Percentiles rank a stretch among this genome's conserved stretches.
Conservation (phyloP, 2,329 filamentous ascomycete genomes). For the Fusarium nodosum region DNA sequence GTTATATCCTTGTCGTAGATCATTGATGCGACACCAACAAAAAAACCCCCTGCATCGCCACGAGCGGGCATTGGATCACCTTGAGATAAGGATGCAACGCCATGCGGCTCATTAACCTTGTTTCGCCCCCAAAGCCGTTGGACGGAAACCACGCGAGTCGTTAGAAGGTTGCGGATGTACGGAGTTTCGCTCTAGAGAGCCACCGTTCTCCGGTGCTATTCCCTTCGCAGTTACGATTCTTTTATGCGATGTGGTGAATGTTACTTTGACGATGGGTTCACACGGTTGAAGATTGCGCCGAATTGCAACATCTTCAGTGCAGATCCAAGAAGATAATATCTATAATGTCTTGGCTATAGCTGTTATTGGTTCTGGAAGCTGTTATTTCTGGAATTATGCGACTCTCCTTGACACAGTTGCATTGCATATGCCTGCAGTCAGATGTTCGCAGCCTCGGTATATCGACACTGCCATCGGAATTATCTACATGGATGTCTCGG, state of each 20-base stretch:
- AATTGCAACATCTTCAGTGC: background rate
- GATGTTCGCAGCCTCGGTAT: background rate
- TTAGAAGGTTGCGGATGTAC: background rate
- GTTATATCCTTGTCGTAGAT: slow-evolving; percentile 1
- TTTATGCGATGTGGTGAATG: slow-evolving; percentile 8
- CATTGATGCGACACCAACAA: slow-evolving; percentile 8
- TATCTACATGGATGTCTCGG: slow-evolving; percentile 8
- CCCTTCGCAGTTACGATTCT: slow-evolving; percentile 5
- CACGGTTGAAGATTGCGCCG: slow-evolving; percentile 11
- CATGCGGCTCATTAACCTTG: slow-evolving; percentile 8
- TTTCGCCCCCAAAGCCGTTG: slow-evolving; percentile 4
- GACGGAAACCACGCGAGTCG: background rate
- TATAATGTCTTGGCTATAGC: slow-evolving; percentile 1
- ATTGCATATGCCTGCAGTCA: slow-evolving; percentile 1
- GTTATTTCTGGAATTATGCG: slow-evolving; percentile 6
- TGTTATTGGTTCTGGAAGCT: slow-evolving; percentile 12
- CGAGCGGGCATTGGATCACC: slow-evolving; percentile 1
- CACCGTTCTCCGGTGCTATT: slow-evolving; percentile 17
- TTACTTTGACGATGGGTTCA: slow-evolving; percentile 1
- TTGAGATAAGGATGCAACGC: slow-evolving; percentile 18
- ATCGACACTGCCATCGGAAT: slow-evolving; percentile 3
- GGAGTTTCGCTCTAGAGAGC: slow-evolving; percentile 8
- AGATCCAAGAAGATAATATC: background rate
- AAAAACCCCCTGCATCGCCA: slow-evolving; percentile 10
- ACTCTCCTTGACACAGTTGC: slow-evolving; percentile 3